Conservation (phyloP, 2,329 filamentous ascomycete genomes). For the Coleophoma eucalyptorum region DNA sequence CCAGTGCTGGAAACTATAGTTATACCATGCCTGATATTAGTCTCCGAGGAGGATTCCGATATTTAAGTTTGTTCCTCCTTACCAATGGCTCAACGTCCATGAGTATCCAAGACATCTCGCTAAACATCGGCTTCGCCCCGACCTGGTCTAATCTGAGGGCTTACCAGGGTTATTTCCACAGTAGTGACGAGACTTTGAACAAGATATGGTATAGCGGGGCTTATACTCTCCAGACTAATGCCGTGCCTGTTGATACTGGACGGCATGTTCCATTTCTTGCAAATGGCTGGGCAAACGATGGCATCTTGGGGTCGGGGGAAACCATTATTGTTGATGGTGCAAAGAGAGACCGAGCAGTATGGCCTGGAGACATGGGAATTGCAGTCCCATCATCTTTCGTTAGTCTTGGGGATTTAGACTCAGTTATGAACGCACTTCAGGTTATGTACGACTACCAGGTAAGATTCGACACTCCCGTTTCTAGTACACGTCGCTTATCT, state of each 20-base stretch:
- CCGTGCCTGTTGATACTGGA: conserved; percentile 21
- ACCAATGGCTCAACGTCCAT: conserved; percentile 19
- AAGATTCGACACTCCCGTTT: background rate
- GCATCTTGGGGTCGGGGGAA: conserved; percentile 25
- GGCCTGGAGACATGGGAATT: conserved; percentile 55
- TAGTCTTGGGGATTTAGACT: conserved; percentile 41
- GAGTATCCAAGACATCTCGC: conserved; percentile 25
- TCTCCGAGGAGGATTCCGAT: conserved; percentile 45
- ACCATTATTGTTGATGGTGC: conserved; percentile 41
- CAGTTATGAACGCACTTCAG: conserved; percentile 41
- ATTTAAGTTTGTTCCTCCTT: conserved; percentile 42
- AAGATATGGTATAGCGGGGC: conserved; percentile 45
- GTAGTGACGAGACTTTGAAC: conserved; percentile 42
- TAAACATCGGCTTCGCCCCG: conserved; percentile 33
- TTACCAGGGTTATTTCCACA: conserved; percentile 49
- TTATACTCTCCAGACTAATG: conserved; percentile 29
- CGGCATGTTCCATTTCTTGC: conserved; percentile 17
- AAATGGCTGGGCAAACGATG: conserved; percentile 31
- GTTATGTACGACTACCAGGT: conserved; percentile 34
- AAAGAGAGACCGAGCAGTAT: conserved; percentile 51
- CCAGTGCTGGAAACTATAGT: conserved; percentile 25
- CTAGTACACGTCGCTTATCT: background rate
- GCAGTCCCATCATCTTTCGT: conserved; percentile 45
- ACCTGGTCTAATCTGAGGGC: conserved; percentile 33
- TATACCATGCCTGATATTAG: conserved; percentile 36